phyloP scores from a whole-genome alignment of 2,329 filamentous ascomycete genomes.

The Rutstroemia sp. region DNA sequence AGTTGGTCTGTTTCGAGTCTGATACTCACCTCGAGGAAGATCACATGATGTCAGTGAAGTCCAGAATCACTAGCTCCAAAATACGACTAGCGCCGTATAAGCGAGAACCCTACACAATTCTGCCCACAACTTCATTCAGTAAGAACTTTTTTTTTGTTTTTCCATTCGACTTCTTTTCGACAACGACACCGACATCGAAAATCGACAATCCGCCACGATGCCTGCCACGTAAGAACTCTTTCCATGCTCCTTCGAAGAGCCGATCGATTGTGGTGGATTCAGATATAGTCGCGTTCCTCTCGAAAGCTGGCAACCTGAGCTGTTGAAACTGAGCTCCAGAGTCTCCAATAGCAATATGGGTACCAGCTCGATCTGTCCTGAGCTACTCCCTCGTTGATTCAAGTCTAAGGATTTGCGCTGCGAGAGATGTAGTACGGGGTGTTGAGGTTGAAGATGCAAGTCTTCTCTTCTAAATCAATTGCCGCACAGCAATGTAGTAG shows the following conservation, averaged over 20 bases:
- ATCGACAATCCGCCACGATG: conserved; percentile 45
- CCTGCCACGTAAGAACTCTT: conserved; percentile 32
- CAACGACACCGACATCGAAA: conserved; percentile 28
- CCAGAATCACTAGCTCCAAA: not conserved
- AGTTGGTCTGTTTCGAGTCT: no score
- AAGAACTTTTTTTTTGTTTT: not conserved
- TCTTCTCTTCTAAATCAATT: conserved; percentile 74
- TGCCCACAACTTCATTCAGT: not conserved
- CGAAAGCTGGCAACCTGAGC: conserved; percentile 46
- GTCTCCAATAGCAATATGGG: conserved; percentile 37
- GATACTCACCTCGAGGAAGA: not conserved
- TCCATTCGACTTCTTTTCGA: conserved; percentile 4
- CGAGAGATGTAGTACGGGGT: conserved; percentile 60
- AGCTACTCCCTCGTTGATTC: conserved; percentile 48
- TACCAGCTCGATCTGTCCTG: conserved; percentile 76
- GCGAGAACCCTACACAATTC: conserved; percentile 7
- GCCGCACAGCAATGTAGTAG: conserved; percentile 40
- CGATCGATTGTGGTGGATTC: conserved; percentile 25
- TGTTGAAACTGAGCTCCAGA: conserved; percentile 24
- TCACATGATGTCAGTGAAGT: not conserved
- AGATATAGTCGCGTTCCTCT: conserved; percentile 72
- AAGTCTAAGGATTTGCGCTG: conserved; percentile 42
- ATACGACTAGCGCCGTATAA: not conserved
- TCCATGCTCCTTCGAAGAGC: conserved; percentile 18
- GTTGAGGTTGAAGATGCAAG: conserved; percentile 64